Evolutionary conservation across 441 rosid genomes (phyloP).

Genomic region (Cnidoscolus chayamansa): DNA sequence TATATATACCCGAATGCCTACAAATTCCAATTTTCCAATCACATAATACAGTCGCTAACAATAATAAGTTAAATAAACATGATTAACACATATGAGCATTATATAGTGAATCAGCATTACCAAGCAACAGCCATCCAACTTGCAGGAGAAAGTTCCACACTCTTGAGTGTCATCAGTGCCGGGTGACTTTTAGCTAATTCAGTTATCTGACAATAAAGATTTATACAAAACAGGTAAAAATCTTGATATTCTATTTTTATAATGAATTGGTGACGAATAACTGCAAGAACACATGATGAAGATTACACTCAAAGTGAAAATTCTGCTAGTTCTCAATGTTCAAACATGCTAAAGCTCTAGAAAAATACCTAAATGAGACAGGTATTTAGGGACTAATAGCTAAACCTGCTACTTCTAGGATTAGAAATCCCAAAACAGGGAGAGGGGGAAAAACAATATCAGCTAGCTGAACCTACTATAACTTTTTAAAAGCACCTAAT

Average conservation of each 20-base stretch:
- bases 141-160: slow-evolving; percentile 77
- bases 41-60: background rate
- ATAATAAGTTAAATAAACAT: background rate
- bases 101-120: slow-evolving; percentile 33
- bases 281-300: no score
- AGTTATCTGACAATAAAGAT: slow-evolving; percentile 29
- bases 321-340: no score
- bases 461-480: no score
- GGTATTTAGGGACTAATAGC: no score
- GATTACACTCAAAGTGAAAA: no score
- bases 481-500: no score
- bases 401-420: no score
- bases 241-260: background rate
- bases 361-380: no score
- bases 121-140: slow-evolving; percentile 89
- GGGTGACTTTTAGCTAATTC: slow-evolving; percentile 45
- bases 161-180: slow-evolving; percentile 52
- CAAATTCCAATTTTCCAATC: background rate
- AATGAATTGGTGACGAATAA: background rate
- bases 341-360: no score
- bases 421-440: no score
- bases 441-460: no score
- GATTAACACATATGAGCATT: background rate
- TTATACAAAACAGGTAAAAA: background rate
- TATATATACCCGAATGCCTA: background rate